Base-by-base conservation (phyloP, 1,284 basidiomycete species). In the Moesziomyces sp. region DNA sequence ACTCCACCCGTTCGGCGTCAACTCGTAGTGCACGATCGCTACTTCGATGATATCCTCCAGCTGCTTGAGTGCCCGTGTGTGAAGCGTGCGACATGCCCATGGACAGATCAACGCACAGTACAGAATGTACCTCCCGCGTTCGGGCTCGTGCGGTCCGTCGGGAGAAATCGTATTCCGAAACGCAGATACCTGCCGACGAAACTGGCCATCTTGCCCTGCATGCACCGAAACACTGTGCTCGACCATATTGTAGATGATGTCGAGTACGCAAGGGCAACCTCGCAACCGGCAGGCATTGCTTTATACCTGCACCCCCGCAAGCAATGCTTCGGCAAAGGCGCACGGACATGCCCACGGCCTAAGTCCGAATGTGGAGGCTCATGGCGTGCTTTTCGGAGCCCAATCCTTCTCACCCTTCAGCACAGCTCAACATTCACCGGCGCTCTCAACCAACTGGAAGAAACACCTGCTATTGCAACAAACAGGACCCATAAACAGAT, bases 31-130 rank as follows among this genome's bases (percentile, higher is more conserved):
- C 33, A 96, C 93, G 59, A 75, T n/a, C 24, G 42, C 44, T 46
- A 52, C 45, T 19, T 47, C 74, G 47, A 48, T 26, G 89, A 85
- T 76, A 91, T 92, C 87, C 66, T 97, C 92, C 26, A 98, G 88
- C 1, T 94, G 93, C 85, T 97, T 97, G 77, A 98, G 88, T 83
- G 93, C 89, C 71, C 94, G 88, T 2, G 91, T 88, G 79, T 97
- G 97, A 56, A 97, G 86, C 1, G 93, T 88, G 71, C 95, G 88
- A 48, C 93, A 93, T 0, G 94, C 94, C 94, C 95, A 97, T 3
- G 94, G 87, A 66, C 87, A 85, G 61, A 79, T 76, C 42, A 57
- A 52, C 3, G 63, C 58, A 28, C 70, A 58, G 49, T 58, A 50
- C 23, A 75, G 59, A n/a, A 63, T 51, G 56, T 74, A 85, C 88